These are phyloP conservation scores for Biscutella auriculata DNA, from an alignment of 441 rosid genomes.

Conservation along the genomic window DNA sequence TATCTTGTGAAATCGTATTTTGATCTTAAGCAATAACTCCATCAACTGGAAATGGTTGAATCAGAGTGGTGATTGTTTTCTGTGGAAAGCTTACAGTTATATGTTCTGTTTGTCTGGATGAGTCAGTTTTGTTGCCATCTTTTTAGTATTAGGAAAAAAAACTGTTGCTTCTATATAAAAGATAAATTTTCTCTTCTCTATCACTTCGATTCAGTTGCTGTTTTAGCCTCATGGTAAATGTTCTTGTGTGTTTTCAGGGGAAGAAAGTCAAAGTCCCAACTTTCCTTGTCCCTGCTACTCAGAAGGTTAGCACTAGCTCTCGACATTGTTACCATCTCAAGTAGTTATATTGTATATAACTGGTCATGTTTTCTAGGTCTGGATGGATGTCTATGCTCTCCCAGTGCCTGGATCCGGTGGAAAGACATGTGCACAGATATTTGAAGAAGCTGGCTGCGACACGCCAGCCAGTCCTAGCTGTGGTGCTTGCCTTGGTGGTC, in stretches of 20 bases:
- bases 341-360: neutral
- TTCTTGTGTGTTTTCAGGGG: conserved; percentile 44
- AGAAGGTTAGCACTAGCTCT: conserved; percentile 38
- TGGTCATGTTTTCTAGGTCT: conserved; percentile 41
- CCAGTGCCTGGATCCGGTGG: conserved; percentile 94
- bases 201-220: neutral
- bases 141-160: neutral
- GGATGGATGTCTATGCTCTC: conserved; percentile 79
- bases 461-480: conserved; percentile 91
- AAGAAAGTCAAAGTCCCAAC: conserved; percentile 91
- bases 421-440: conserved; percentile 89
- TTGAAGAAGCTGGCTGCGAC: conserved; percentile 95
- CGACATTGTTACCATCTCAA: neutral
- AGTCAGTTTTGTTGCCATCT: neutral
- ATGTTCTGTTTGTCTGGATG: neutral
- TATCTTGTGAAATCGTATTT: neutral
- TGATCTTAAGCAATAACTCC: neutral
- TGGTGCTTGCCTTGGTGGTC: conserved; percentile 98
- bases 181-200: neutral
- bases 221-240: neutral
- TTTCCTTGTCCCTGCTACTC: conserved; percentile 94
- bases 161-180: neutral
- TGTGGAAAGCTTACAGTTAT: neutral
- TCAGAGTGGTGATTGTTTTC: neutral
- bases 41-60: neutral